Percentiles rank a stretch among this genome's conserved stretches.
phyloP scores from a whole-genome alignment of 345 rosid species.

The Boechera stricta region DNA sequence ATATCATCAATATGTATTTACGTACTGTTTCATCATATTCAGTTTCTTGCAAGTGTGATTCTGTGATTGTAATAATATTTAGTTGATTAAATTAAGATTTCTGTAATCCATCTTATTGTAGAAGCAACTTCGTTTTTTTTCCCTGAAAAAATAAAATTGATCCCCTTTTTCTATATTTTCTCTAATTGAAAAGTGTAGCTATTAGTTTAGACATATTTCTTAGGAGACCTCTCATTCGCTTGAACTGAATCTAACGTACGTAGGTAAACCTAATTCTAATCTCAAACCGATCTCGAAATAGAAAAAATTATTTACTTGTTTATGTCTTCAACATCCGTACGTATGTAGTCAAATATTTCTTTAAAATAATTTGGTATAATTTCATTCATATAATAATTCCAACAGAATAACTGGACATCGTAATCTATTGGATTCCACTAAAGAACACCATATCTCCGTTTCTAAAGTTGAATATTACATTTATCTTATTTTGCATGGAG shows the following conservation, averaged over 20 bases:
- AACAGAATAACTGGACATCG: too few species aligned
- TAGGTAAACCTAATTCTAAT: not conserved
- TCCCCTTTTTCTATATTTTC: not conserved
- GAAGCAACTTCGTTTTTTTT: not conserved
- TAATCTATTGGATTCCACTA: too few species aligned
- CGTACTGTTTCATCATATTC: slow-evolving; percentile 21
- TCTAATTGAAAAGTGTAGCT: not conserved
- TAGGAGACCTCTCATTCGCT: not conserved
- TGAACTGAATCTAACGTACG: not conserved
- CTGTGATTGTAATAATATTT: slow-evolving; percentile 15
- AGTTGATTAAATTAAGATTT: not conserved
- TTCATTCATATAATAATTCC: too few species aligned
- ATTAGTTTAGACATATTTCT: not conserved
- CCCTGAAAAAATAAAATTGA: not conserved
- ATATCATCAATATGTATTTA: not conserved
- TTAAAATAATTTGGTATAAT: not conserved
- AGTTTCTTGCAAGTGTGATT: slow-evolving; percentile 25
- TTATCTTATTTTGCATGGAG: not conserved
- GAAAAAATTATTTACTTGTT: not conserved
- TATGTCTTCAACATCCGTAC: not conserved
- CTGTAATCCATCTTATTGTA: not conserved
- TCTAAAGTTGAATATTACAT: not conserved
- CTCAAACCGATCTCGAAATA: not conserved
- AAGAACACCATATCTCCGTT: not conserved
- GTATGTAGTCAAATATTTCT: not conserved